Evolutionary conservation across 768 basidiomycete genomes (phyloP).

Genomic region (Naematelia encephala): DNA sequence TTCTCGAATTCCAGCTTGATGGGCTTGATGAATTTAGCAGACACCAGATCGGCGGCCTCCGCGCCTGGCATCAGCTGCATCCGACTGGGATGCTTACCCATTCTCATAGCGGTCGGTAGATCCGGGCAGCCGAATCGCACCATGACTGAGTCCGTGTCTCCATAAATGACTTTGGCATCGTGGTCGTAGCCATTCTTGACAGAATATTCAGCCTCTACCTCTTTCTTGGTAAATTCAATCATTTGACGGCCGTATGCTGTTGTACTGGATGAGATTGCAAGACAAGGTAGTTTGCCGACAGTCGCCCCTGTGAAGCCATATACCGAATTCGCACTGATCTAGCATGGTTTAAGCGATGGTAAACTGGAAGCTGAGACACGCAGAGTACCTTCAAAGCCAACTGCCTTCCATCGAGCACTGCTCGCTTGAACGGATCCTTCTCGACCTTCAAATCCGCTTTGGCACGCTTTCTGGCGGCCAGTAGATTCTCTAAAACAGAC

Average conservation of each 20-base stretch:
- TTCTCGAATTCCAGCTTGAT: slow-evolving; percentile 99
- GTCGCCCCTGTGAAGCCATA: slow-evolving; percentile 99
- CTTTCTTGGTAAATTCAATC: slow-evolving; percentile 95
- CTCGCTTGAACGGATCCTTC: slow-evolving; percentile 93
- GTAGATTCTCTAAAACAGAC: slow-evolving; percentile 86
- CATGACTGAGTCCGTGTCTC: slow-evolving; percentile 99
- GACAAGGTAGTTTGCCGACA: slow-evolving; percentile 90
- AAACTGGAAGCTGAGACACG: background rate
- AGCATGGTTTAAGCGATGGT: background rate
- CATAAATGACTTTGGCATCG: slow-evolving; percentile 93
- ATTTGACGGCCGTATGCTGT: slow-evolving; percentile 98
- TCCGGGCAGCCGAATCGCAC: slow-evolving; percentile 91
- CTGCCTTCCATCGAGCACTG: slow-evolving; percentile 95
- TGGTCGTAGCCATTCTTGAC: slow-evolving; percentile 78
- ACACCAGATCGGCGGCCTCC: slow-evolving; percentile 89
- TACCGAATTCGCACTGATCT: slow-evolving; percentile 98
- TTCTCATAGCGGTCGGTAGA: slow-evolving; percentile 77
- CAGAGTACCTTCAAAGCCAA: slow-evolving; percentile 79
- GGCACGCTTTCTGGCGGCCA: slow-evolving; percentile 87
- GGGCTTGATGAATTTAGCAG: slow-evolving; percentile 83
- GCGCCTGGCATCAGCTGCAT: slow-evolving; percentile 59
- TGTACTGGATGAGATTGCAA: slow-evolving; percentile 89
- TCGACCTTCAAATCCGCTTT: slow-evolving; percentile 96
- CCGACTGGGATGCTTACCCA: slow-evolving; percentile 59
- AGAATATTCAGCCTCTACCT: slow-evolving; percentile 82